phyloP scores from a whole-genome alignment of 2,329 filamentous ascomycete genomes.

The Nemania diffusa region DNA sequence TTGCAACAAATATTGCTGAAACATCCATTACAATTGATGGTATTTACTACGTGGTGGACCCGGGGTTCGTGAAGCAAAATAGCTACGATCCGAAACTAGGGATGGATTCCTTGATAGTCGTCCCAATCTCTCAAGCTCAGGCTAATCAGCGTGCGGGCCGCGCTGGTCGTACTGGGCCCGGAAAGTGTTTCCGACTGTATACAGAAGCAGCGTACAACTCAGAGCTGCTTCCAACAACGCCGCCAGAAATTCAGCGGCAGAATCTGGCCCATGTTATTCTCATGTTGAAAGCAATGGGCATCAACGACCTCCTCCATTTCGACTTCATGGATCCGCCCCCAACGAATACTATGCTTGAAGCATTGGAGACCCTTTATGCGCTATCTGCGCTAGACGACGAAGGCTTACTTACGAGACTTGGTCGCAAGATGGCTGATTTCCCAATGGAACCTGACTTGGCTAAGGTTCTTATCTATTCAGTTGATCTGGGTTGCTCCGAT shows the following conservation, averaged over 20 bases:
- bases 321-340: constrained; percentile 99
- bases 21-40: constrained; percentile 98
- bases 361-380: constrained; percentile 93
- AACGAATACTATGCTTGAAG: constrained; percentile 96
- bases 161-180: constrained; percentile 92
- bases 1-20: constrained; percentile 98
- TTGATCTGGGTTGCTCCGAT: constrained; percentile 89
- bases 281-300: constrained; percentile 99
- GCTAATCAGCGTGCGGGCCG: constrained; percentile 93
- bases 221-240: constrained; percentile 95
- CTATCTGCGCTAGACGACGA: constrained; percentile 93
- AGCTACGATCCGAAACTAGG: constrained; percentile 96
- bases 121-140: constrained; percentile 95
- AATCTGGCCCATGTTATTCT: constrained; percentile 93
- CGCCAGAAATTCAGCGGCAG: constrained; percentile 95
- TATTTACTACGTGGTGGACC: constrained; percentile 97
- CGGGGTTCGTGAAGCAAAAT: constrained; percentile 97
- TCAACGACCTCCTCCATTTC: constrained; percentile 96
- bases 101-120: constrained; percentile 96
- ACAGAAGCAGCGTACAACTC: constrained; percentile 95
- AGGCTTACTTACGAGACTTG: constrained; percentile 88
- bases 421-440: constrained; percentile 98
- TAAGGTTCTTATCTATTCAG: constrained; percentile 88
- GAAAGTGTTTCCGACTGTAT: constrained; percentile 95
- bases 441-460: constrained; percentile 95